Percentiles rank a stretch among this genome's conserved stretches.
Conservation (phyloP, 2,329 filamentous ascomycete species). For the Alternaria sp. region DNA sequence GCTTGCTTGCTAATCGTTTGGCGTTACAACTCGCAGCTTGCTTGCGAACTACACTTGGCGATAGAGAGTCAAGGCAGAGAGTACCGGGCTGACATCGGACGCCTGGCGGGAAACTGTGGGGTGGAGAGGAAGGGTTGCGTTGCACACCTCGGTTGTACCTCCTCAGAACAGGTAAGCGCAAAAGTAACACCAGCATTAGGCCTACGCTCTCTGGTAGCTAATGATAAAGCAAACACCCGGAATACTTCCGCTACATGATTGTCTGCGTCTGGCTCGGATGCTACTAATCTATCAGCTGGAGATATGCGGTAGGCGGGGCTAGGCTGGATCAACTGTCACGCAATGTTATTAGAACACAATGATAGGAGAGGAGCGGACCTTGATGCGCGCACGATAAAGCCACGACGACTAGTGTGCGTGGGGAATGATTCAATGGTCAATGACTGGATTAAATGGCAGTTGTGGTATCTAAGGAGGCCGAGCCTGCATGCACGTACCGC, state of each 20-base stretch:
- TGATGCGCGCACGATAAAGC: constrained; percentile 30
- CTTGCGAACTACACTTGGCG: constrained; percentile 7
- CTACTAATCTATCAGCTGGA: constrained; percentile 18
- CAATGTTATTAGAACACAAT: constrained; percentile 21
- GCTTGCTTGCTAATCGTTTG: constrained; percentile 10
- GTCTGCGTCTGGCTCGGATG: background rate
- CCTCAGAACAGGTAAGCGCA: constrained; percentile 24
- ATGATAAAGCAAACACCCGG: constrained; percentile 1
- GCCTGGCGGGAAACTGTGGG: constrained; percentile 38
- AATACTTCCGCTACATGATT: constrained; percentile 1
- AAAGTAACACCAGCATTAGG: constrained; percentile 7
- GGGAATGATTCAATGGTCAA: constrained; percentile 35
- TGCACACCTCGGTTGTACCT: constrained; percentile 41
- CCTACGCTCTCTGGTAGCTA: background rate
- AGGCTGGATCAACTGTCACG: constrained; percentile 19
- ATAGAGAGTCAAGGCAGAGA: constrained; percentile 9
- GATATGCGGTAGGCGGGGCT: constrained; percentile 9
- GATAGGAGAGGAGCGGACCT: constrained; percentile 31
- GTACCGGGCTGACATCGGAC: constrained; percentile 15
- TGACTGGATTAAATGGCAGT: constrained; percentile 28
- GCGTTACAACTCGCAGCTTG: background rate
- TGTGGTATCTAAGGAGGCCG: constrained; percentile 39
- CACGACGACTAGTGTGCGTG: constrained; percentile 36
- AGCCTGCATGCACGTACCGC: constrained; percentile 32
- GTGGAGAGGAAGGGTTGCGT: constrained; percentile 31